phyloP scores from a whole-genome alignment of 2,329 filamentous ascomycete species.

The Zopfia rhizophila region DNA sequence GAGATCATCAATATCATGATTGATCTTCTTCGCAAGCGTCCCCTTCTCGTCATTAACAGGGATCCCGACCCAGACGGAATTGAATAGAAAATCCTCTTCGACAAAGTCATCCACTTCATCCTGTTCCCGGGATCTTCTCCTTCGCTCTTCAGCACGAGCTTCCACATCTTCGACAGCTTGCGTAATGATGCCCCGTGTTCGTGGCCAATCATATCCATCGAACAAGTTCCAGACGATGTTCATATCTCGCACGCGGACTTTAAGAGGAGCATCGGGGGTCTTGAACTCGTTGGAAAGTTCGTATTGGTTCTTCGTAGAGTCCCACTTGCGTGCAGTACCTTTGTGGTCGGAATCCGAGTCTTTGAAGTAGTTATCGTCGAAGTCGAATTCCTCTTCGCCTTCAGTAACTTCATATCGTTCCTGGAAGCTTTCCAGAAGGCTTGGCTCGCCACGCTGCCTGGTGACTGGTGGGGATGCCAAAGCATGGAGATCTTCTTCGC shows the following conservation, averaged over 20 bases:
- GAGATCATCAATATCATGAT: constrained; percentile 85
- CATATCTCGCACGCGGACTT: constrained; percentile 82
- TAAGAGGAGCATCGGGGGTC: constrained; percentile 75
- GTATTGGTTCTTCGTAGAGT: constrained; percentile 80
- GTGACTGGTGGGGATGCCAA: constrained; percentile 44
- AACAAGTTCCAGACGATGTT: constrained; percentile 98
- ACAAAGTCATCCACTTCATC: constrained; percentile 76
- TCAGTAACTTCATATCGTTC: constrained; percentile 65
- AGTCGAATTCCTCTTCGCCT: constrained; percentile 71
- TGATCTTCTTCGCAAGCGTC: constrained; percentile 85
- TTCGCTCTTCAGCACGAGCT: constrained; percentile 79
- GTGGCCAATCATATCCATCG: constrained; percentile 96
- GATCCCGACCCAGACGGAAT: constrained; percentile 97
- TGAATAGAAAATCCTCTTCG: constrained; percentile 97
- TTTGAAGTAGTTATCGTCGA: constrained; percentile 80
- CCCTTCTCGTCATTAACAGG: constrained; percentile 85
- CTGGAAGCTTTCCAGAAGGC: constrained; percentile 62
- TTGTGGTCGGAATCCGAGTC: constrained; percentile 68
- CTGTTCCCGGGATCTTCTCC: constrained; percentile 69
- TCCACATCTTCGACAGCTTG: constrained; percentile 92
- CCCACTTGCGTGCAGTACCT: constrained; percentile 80
- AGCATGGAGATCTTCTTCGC: constrained; percentile 51
- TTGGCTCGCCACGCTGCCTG: constrained; percentile 47
- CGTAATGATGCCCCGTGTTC: constrained; percentile 84
- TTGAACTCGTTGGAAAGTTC: constrained; percentile 71